phyloP scores from a whole-genome alignment of 176 grass and related monocot species.

The Oryza coarctata region DNA sequence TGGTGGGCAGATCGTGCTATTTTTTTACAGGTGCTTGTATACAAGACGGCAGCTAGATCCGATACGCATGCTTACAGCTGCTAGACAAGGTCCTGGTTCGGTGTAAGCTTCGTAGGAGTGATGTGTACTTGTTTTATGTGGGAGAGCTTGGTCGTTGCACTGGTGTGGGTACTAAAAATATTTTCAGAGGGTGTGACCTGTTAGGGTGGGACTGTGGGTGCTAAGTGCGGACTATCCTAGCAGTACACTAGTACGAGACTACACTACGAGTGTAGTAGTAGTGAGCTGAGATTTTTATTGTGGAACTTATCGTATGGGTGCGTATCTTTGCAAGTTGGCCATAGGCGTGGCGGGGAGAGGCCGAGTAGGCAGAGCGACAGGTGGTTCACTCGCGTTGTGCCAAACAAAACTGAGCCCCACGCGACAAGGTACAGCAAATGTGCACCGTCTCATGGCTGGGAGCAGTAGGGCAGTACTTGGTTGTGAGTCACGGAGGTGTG shows the following conservation, averaged over 20 bases:
- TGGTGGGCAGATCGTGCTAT: not conserved
- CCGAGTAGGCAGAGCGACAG: not conserved
- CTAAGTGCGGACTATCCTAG: not conserved
- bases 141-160: not conserved
- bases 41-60: conserved; percentile 14
- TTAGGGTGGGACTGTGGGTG: not conserved
- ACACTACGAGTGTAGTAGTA: not conserved
- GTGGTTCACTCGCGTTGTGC: not conserved
- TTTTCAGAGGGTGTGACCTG: not conserved
- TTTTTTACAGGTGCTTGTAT: not conserved
- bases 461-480: not conserved
- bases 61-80: not conserved
- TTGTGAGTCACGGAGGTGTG: not conserved
- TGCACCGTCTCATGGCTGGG: not conserved
- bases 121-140: not conserved
- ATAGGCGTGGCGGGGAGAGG: not conserved
- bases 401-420: not conserved
- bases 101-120: not conserved
- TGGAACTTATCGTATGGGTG: not conserved
- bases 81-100: not conserved
- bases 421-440: not conserved
- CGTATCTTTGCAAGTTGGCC: not conserved
- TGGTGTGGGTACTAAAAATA: not conserved
- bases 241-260: not conserved
- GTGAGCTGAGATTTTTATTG: not conserved